Conservation (phyloP, 352 stramenopile species). For the Blastocystis sp. region DNA sequence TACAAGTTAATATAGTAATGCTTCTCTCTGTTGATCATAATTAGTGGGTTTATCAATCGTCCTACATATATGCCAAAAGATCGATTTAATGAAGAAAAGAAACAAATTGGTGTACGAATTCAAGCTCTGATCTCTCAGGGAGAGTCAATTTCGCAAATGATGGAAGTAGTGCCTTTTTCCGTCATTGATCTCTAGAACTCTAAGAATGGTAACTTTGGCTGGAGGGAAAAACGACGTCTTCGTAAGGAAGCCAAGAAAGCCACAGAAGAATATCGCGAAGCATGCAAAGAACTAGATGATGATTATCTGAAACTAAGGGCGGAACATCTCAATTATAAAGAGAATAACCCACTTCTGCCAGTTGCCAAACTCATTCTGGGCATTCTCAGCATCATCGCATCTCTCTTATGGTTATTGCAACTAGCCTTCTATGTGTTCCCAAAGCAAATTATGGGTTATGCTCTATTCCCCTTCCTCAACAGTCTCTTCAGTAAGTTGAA, state of each 20-base stretch:
- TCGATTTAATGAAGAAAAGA: slow-evolving; percentile 65
- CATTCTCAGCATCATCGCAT: slow-evolving; percentile 46
- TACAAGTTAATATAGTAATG: slow-evolving; percentile 61
- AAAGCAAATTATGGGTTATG: slow-evolving; percentile 10
- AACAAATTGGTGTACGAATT: slow-evolving; percentile 28
- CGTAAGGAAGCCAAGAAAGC: slow-evolving; percentile 60
- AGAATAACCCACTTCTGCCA: slow-evolving; percentile 63
- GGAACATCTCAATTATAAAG: slow-evolving; percentile 66
- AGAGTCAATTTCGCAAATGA: slow-evolving; percentile 51
- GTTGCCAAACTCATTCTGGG: slow-evolving; percentile 48
- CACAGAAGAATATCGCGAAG: slow-evolving; percentile 14
- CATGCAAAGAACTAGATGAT: slow-evolving; percentile 59
- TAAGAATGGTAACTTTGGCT: slow-evolving; percentile 11
- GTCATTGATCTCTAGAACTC: slow-evolving; percentile 3
- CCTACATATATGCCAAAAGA: slow-evolving; percentile 66
- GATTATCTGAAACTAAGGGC: slow-evolving; percentile 64
- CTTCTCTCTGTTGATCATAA: not conserved
- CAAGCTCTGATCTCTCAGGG: slow-evolving; percentile 41
- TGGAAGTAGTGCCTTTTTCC: not conserved
- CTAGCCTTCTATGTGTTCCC: slow-evolving; percentile 65
- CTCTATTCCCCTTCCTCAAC: slow-evolving; percentile 47
- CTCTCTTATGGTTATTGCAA: slow-evolving; percentile 54
- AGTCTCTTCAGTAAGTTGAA: slow-evolving; percentile 28
- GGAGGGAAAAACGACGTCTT: slow-evolving; percentile 57
- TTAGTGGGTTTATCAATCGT: slow-evolving; percentile 62